Evolutionary conservation across 805 yeast species (phyloP).

Genomic region (Candida gorgasii): DNA sequence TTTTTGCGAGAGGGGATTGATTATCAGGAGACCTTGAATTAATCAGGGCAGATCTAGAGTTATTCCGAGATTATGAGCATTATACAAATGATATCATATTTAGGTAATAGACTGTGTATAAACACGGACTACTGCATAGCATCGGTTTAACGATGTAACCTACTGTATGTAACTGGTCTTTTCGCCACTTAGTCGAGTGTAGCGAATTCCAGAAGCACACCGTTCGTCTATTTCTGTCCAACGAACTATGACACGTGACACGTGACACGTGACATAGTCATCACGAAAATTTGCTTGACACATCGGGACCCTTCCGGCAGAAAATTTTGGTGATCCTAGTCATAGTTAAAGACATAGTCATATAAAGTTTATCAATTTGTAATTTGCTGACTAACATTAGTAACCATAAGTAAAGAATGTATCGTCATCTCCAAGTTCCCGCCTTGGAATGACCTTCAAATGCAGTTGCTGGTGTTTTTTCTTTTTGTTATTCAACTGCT

Average conservation of each 20-base stretch:
- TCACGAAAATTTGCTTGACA: too few relatives aligned
- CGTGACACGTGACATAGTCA: too few relatives aligned
- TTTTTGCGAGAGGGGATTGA: neutral
- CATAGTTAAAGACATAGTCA: too few relatives aligned
- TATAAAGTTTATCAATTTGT: too few relatives aligned
- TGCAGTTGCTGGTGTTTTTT: neutral
- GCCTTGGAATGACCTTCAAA: neutral
- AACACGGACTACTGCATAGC: neutral
- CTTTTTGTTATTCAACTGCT: neutral
- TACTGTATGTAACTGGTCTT: neutral
- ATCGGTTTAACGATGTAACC: neutral
- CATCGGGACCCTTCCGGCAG: too few relatives aligned
- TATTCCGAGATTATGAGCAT: conserved; percentile 5
- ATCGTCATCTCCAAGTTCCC: neutral
- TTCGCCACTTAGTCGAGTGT: too few relatives aligned
- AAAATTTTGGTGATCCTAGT: too few relatives aligned
- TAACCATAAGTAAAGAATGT: neutral
- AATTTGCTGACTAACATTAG: too few relatives aligned
- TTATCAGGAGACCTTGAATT: neutral
- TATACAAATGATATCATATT: neutral
- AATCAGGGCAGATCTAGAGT: neutral
- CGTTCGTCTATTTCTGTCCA: too few relatives aligned
- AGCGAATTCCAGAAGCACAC: too few relatives aligned
- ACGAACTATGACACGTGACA: too few relatives aligned
- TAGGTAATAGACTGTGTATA: conserved; percentile 3